Evolutionary conservation across 495 filamentous ascomycete species (phyloP).

Genomic region (Penicillium fimorum): DNA sequence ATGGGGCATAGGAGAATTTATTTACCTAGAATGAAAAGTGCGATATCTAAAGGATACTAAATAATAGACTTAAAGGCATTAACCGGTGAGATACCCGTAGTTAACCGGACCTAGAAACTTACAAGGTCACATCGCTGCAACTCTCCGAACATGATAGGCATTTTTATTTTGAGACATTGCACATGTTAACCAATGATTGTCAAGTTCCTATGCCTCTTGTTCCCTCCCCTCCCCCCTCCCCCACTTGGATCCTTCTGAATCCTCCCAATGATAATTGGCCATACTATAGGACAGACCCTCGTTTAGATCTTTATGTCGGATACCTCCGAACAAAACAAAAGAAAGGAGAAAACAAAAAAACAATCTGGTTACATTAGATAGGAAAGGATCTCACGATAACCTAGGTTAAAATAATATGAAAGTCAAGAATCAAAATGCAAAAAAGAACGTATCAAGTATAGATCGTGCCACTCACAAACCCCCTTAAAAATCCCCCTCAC

Average conservation of each 20-base stretch:
- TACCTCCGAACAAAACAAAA: neutral
- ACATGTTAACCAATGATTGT: conserved; percentile 10
- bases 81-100: conserved; percentile 26
- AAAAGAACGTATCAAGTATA: neutral
- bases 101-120: conserved; percentile 34
- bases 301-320: neutral
- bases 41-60: neutral
- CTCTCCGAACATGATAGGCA: conserved; percentile 16
- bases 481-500: conserved; percentile 11
- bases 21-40: too few species aligned
- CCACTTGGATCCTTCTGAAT: neutral
- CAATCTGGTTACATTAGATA: neutral
- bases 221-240: neutral
- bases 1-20: too few species aligned
- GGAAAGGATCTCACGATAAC: neutral
- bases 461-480: conserved; percentile 15
- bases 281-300: neutral
- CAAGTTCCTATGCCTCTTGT: neutral
- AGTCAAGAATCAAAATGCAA: neutral
- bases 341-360: neutral
- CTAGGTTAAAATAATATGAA: neutral
- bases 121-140: conserved; percentile 30
- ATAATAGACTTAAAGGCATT: conserved; percentile 12
- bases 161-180: conserved; percentile 20
- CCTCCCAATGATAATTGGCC: too few species aligned